These are phyloP conservation scores for Fusarium virguliforme DNA, from an alignment of 2,329 filamentous ascomycete genomes.

Conservation along the genomic window DNA sequence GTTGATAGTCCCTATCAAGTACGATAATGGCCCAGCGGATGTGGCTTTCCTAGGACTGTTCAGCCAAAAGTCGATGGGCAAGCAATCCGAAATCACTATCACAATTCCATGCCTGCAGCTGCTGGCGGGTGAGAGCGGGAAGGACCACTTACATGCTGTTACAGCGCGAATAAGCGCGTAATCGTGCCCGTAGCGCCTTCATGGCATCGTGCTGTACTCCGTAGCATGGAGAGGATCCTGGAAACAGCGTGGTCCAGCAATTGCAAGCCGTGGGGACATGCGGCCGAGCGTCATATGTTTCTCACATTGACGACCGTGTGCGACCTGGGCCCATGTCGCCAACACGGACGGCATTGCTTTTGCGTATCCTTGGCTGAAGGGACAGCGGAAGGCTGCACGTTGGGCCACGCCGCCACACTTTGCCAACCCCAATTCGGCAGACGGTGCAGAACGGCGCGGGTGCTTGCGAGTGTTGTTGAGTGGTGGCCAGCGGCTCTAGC, in stretches of 20 bases:
- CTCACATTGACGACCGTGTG: constrained; percentile 23
- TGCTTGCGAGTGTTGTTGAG: constrained; percentile 28
- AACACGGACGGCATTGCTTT: constrained; percentile 42
- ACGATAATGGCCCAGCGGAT: constrained; percentile 18
- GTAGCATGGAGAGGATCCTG: constrained; percentile 14
- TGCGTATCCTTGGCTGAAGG: constrained; percentile 27
- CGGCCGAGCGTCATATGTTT: constrained; percentile 38
- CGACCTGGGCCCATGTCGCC: constrained; percentile 29
- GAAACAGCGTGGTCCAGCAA: constrained; percentile 10
- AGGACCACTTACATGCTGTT: constrained; percentile 25
- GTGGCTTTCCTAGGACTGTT: constrained; percentile 19
- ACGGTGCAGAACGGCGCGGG: constrained; percentile 44
- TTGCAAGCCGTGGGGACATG: constrained; percentile 28
- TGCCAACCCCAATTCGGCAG: constrained; percentile 38
- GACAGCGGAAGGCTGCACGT: constrained; percentile 29
- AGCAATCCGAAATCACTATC: constrained; percentile 29
- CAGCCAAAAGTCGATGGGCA: constrained; percentile 12
- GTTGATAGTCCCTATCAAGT: constrained; percentile 18
- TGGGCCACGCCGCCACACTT: constrained; percentile 38
- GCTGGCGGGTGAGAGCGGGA: constrained; percentile 29
- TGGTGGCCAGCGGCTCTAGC: constrained; percentile 19
- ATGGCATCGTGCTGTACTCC: constrained; percentile 11
- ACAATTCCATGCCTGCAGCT: constrained; percentile 38
- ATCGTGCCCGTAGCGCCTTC: constrained; percentile 22
- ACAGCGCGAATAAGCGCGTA: constrained; percentile 29